Evolutionary conservation across 257 asterid genomes (phyloP).

Genomic region (Handroanthus guayacan): DNA sequence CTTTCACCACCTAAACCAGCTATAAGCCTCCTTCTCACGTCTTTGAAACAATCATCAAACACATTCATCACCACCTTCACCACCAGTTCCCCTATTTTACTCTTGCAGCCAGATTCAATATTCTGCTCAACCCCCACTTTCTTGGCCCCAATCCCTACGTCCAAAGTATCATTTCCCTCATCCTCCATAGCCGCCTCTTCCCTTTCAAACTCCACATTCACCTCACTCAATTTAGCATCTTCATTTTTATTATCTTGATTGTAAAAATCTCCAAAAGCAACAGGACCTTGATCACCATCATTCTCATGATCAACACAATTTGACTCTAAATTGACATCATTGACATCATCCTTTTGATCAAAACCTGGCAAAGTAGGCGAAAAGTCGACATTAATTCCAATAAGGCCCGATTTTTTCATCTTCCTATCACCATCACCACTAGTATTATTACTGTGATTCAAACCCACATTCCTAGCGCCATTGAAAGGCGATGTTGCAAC

Average conservation of each 20-base stretch:
- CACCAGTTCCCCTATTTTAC: conserved; percentile 43
- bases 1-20: conserved; percentile 40
- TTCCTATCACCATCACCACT: conserved; percentile 26
- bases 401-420: conserved; percentile 45
- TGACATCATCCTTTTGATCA: conserved; percentile 25
- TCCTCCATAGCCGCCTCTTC: conserved; percentile 37
- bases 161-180: conserved; percentile 24
- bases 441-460: conserved; percentile 11
- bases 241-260: conserved; percentile 36
- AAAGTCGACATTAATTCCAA: conserved; percentile 65
- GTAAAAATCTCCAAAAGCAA: conserved; percentile 28
- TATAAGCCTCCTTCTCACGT: conserved; percentile 47
- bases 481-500: conserved; percentile 64
- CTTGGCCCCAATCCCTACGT: conserved; percentile 10
- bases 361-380: conserved; percentile 49
- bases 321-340: conserved; percentile 33
- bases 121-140: conserved; percentile 27
- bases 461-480: conserved; percentile 45
- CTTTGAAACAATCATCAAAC: conserved; percentile 69
- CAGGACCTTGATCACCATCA: conserved; percentile 30
- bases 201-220: conserved; percentile 72
- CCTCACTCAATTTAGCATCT: conserved; percentile 66
- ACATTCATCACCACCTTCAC: conserved; percentile 59
- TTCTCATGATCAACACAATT: conserved; percentile 30
- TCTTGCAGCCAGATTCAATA: conserved; percentile 19